Evolutionary conservation across 192 early-diverging fungal genomes (phyloP), one percentile per base, ranked within the genome.

Genomic region (Backusella westeae): DNA sequence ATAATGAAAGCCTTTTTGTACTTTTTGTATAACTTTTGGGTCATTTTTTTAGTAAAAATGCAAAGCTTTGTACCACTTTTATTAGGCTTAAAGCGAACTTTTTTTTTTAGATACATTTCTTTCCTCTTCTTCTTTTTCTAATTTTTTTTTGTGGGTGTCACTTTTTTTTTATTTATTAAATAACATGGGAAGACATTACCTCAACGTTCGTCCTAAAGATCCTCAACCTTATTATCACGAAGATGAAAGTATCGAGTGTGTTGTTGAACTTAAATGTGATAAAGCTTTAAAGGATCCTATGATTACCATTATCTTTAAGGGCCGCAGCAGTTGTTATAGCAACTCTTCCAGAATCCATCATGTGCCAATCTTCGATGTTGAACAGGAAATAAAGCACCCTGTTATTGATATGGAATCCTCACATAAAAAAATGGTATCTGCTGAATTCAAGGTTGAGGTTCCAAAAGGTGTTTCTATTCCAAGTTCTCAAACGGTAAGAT

Each of bases 221-320:
- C 35, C 36, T 35, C 67, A 69, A 26, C 19, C 34, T 21, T 69
- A 69, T 69, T 69, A 69, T 21, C 67, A 36, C 9, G 67, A 69
- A 38, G 67, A 69, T 69, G 67, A 69, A 69, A 38, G 34, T 35
- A 69, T 69, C 19, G 19, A 69, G 9, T 69, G 67, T 41, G 9
- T 36, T 10, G 67, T 21, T 19, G 36, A 69, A 21, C 35, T 69
- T 26, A 69, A 69, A 9, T 10, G 9, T 7, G 36, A 39, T 3
- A 69, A 69, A 10, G 8, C 35, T 23, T 38, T 69, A 12, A 69
- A 23, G 3, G 36, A 69, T 12, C 35, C 67, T 38, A 38, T 38
- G 21, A 35, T 69, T 39, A 21, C 34, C 10, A 21, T 69, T 21
- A 21, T 35, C 34, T 69, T 69, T 38, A 69, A 69, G n/a, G 67